Conservation (phyloP, 2,329 filamentous ascomycete genomes). For the Curvularia hawaiiensis region DNA sequence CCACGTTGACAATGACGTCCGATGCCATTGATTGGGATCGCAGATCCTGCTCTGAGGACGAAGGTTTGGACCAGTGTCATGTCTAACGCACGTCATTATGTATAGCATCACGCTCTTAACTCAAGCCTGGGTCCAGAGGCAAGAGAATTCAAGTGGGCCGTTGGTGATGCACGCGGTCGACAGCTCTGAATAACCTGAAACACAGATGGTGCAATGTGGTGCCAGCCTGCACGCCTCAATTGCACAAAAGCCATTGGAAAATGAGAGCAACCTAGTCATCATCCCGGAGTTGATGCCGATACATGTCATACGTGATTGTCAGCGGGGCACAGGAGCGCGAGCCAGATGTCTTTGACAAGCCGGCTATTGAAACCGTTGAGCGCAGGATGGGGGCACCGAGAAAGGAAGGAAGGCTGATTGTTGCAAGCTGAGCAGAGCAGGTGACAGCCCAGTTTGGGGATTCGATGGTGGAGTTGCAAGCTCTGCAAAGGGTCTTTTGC, state of each 20-base stretch:
- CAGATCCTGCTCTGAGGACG: slow-evolving; percentile 5
- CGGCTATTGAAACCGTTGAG: slow-evolving; percentile 29
- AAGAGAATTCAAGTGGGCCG: background rate
- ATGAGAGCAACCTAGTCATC: slow-evolving; percentile 4
- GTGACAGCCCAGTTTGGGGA: slow-evolving; percentile 10
- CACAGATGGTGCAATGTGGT: slow-evolving; percentile 11
- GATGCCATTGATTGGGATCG: slow-evolving; percentile 9
- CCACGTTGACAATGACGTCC: slow-evolving; percentile 4
- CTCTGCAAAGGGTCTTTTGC: slow-evolving; percentile 3
- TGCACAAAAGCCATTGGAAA: slow-evolving; percentile 4
- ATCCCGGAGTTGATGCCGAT: slow-evolving; percentile 14
- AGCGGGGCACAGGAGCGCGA: slow-evolving; percentile 3
- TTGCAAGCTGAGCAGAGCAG: slow-evolving; percentile 4
- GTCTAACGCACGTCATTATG: slow-evolving; percentile 15
- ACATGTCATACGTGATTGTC: slow-evolving; percentile 13
- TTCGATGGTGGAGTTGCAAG: slow-evolving; percentile 1
- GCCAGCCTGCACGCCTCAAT: slow-evolving; percentile 6
- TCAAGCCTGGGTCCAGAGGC: background rate
- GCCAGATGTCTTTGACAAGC: slow-evolving; percentile 13
- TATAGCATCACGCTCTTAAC: slow-evolving; percentile 6
- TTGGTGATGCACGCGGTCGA: slow-evolving; percentile 2
- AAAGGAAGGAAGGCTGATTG: slow-evolving; percentile 10
- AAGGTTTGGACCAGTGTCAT: slow-evolving; percentile 7
- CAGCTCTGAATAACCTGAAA: slow-evolving; percentile 14
- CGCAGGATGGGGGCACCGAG: slow-evolving; percentile 2